phyloP scores from a whole-genome alignment of 169 alveolate genomes.

The Eimeria maxima region DNA sequence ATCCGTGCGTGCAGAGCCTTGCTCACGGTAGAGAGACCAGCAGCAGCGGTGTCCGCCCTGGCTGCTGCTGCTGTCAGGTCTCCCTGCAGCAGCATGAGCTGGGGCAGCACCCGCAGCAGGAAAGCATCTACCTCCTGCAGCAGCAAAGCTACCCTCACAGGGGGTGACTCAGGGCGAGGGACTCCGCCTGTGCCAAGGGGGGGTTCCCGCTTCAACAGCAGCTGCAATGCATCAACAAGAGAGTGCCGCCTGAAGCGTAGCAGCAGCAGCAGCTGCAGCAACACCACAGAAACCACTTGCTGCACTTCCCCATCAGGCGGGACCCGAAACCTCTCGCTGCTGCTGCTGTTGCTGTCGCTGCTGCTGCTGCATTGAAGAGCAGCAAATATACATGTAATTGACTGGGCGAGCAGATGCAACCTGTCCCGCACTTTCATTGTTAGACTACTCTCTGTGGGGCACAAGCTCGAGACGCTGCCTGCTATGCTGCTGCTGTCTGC shows the following conservation, averaged over 20 bases:
- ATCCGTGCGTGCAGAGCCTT: background rate
- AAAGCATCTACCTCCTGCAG: constrained; percentile 56
- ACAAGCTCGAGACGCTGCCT: constrained; percentile 5
- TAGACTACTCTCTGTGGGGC: constrained; percentile 27
- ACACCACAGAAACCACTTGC: background rate
- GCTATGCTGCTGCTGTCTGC: constrained; percentile 58
- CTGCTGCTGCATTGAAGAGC: constrained; percentile 21
- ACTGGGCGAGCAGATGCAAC: constrained; percentile 20
- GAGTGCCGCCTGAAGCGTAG: constrained; percentile 55
- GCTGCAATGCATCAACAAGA: constrained; percentile 57
- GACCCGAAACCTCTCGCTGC: background rate
- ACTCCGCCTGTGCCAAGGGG: background rate
- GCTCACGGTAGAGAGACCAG: background rate
- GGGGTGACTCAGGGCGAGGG: constrained; percentile 28
- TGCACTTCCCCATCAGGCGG: background rate
- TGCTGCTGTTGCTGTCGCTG: background rate
- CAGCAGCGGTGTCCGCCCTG: constrained; percentile 18
- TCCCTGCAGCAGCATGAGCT: constrained; percentile 48
- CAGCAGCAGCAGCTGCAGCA: constrained; percentile 77
- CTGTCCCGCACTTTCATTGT: constrained; percentile 40
- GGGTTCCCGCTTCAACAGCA: constrained; percentile 30
- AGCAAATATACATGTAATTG: constrained; percentile 5
- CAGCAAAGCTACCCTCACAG: constrained; percentile 50
- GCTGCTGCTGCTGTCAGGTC: constrained; percentile 38
- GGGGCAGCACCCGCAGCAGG: constrained; percentile 60